Percentiles rank a stretch among this genome's conserved stretches.
Conservation (phyloP, 2,329 filamentous ascomycete genomes). For the Stagonosporopsis cucurbitacearum region DNA sequence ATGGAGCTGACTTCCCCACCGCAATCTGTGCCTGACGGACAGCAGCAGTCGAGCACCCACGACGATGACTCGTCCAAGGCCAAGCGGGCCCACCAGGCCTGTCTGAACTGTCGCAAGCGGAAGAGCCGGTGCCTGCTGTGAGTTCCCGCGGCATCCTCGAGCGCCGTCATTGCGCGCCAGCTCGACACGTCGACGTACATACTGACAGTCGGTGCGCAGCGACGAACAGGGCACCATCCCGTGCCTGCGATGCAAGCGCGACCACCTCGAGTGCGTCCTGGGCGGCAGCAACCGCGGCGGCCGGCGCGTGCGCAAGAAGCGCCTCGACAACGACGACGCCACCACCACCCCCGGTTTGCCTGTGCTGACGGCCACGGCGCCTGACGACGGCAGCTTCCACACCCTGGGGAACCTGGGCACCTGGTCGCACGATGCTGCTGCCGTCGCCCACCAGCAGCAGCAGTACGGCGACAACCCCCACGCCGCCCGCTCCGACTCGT, state of each 20-base stretch:
- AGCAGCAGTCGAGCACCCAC: constrained; percentile 6
- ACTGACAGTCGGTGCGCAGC: constrained; percentile 28
- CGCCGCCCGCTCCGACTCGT: constrained; percentile 37
- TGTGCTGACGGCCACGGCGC: constrained; percentile 30
- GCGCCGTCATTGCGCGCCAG: too few relatives aligned
- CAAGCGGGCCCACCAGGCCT: constrained; percentile 36
- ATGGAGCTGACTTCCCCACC: constrained; percentile 17
- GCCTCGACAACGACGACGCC: constrained; percentile 29
- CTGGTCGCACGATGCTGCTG: constrained; percentile 35
- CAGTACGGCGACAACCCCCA: constrained; percentile 30
- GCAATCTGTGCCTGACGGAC: constrained; percentile 13
- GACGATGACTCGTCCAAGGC: constrained; percentile 28
- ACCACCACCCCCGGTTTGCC: constrained; percentile 26
- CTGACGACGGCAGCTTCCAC: constrained; percentile 48
- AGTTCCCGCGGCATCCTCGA: constrained; percentile 19
- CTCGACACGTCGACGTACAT: constrained; percentile 7
- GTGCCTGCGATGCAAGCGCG: constrained; percentile 64
- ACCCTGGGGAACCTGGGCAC: constrained; percentile 48
- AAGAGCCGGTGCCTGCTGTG: constrained; percentile 51
- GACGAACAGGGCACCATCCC: constrained; percentile 59
- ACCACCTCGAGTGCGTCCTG: constrained; percentile 64
- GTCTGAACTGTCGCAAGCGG: constrained; percentile 48
- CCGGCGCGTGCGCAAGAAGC: constrained; percentile 62
- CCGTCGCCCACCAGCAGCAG: constrained; percentile 25
- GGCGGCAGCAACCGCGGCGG: constrained; percentile 66